A percentile compares a stretch with the other conserved stretches of the same genome.
These are phyloP conservation scores for Neocatenulostroma microsporum DNA, from an alignment of 2,329 filamentous ascomycete species.

Conservation along the genomic window DNA sequence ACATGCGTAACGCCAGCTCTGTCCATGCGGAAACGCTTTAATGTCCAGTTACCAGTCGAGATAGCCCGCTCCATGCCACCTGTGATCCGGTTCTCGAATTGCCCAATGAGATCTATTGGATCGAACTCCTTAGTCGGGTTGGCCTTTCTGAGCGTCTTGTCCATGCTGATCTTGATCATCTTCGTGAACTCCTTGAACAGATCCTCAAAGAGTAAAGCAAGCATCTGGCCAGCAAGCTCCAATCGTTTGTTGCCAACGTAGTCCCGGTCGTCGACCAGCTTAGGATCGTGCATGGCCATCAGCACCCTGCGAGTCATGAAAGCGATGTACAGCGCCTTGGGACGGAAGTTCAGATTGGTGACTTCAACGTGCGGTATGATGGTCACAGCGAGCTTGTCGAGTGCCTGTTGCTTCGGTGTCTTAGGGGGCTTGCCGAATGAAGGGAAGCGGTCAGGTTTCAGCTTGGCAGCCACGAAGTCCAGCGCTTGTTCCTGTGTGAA, in stretches of 20 bases:
- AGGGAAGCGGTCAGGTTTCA: slow-evolving; percentile 69
- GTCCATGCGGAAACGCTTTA: slow-evolving; percentile 99
- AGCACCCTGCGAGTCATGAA: slow-evolving; percentile 96
- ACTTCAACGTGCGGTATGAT: slow-evolving; percentile 94
- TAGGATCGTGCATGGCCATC: slow-evolving; percentile 85
- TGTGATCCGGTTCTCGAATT: slow-evolving; percentile 80
- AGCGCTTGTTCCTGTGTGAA: slow-evolving; percentile 92
- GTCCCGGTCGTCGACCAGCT: slow-evolving; percentile 88
- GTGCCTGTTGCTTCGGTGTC: slow-evolving; percentile 81
- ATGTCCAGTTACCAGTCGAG: slow-evolving; percentile 93
- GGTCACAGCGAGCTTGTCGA: slow-evolving; percentile 86
- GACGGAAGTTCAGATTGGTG: slow-evolving; percentile 82
- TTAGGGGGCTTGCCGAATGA: slow-evolving; percentile 53
- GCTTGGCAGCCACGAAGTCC: slow-evolving; percentile 78
- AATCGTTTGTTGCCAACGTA: slow-evolving; percentile 97
- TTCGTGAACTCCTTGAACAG: slow-evolving; percentile 91
- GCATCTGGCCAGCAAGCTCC: slow-evolving; percentile 86
- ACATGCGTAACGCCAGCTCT: slow-evolving; percentile 94
- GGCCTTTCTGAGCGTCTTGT: slow-evolving; percentile 91
- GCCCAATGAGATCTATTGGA: slow-evolving; percentile 72
- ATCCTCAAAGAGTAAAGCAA: slow-evolving; percentile 93
- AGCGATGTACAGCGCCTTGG: slow-evolving; percentile 93
- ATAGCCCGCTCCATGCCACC: slow-evolving; percentile 92
- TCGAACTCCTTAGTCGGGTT: slow-evolving; percentile 84
- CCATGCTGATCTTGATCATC: slow-evolving; percentile 85